Evolutionary conservation across 176 grass and related monocot genomes (phyloP), one percentile per base, ranked within the genome.

Genomic region (Carex parvula): DNA sequence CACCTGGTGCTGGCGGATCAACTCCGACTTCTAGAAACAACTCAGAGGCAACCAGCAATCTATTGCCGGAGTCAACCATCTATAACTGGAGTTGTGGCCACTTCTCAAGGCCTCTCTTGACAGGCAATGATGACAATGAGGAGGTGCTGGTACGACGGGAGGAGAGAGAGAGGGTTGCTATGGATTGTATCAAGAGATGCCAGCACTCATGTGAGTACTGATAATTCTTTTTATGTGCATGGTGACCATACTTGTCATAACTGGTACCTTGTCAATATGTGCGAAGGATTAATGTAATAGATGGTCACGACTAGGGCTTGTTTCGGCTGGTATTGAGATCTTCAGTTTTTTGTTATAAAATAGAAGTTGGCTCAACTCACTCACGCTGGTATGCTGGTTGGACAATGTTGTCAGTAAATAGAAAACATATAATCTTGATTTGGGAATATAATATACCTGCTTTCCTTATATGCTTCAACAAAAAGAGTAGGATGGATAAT

Each of bases 61-160:
- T 90, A 76, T 71, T 88, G 66, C 88, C 91, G 22, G 93, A 93
- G 65, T 95, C 93, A 77, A 89, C 83, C 86, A 95, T 99, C 74
- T 99, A 95, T 86, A 99, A 88, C 77, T 99, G 96, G 96, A 99
- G 96, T 69, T 99, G 96, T 84, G 91, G 96, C 67, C 96, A 99
- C 88, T 99, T 99, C 78, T 92, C 96, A 53, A 93, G 88, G 85
- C 96, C 96, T n/a, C 93, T 99, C 88, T 86, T 94, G 84, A 90
- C 77, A 21, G 67, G 81, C 53, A 81, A 84, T 89, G 93, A 99
- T 70, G 96, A 95, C 64, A 99, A 92, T n/a, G 96, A 92, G 79
- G 96, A 92, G 78, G 63, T 81, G 82, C 65, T 60, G 88, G 82
- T 90, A 86, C 91, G 93, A 92, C 90, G 96, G 84, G 96, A 99